Percentiles rank a stretch among this genome's conserved stretches.
Conservation (phyloP, 768 basidiomycete species). For the Russula ochroleuca region DNA sequence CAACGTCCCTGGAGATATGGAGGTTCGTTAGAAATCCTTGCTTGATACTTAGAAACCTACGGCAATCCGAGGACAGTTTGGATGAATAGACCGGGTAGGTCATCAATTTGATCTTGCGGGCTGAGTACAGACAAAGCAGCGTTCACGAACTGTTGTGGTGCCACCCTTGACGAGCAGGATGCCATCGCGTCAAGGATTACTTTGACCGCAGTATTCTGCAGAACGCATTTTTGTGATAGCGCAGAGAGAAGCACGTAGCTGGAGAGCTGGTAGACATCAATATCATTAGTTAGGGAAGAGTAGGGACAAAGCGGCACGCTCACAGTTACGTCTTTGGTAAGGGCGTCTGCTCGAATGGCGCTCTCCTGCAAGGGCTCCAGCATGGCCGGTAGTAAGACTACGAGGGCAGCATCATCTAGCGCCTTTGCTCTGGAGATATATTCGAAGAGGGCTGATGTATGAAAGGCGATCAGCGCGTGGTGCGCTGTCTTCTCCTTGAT, state of each 20-base stretch:
- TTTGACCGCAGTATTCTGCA: slow-evolving; percentile 57
- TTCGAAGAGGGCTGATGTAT: slow-evolving; percentile 72
- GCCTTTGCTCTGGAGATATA: slow-evolving; percentile 59
- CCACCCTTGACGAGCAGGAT: slow-evolving; percentile 45
- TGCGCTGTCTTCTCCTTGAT: slow-evolving; percentile 45
- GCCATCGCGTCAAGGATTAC: slow-evolving; percentile 54
- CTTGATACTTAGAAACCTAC: slow-evolving; percentile 1
- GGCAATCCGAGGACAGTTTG: slow-evolving; percentile 9
- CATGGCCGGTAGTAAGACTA: slow-evolving; percentile 59
- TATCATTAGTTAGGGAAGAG: not conserved
- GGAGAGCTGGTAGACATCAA: slow-evolving; percentile 48
- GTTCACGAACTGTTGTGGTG: slow-evolving; percentile 57
- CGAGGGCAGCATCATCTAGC: slow-evolving; percentile 63
- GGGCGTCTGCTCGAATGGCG: not conserved
- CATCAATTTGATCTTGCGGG: slow-evolving; percentile 53
- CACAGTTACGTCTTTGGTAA: slow-evolving; percentile 52
- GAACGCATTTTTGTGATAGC: slow-evolving; percentile 59
- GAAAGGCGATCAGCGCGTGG: slow-evolving; percentile 75
- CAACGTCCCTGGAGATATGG: slow-evolving; percentile 39
- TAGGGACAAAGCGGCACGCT: slow-evolving; percentile 28
- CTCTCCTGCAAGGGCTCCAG: slow-evolving; percentile 49
- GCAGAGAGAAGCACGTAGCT: slow-evolving; percentile 69
- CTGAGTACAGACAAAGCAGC: slow-evolving; percentile 62
- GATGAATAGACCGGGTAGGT: slow-evolving; percentile 33
- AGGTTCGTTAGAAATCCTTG: not conserved